phyloP scores from a whole-genome alignment of 169 alveolate species.

The Cryptosporidium baileyi region DNA sequence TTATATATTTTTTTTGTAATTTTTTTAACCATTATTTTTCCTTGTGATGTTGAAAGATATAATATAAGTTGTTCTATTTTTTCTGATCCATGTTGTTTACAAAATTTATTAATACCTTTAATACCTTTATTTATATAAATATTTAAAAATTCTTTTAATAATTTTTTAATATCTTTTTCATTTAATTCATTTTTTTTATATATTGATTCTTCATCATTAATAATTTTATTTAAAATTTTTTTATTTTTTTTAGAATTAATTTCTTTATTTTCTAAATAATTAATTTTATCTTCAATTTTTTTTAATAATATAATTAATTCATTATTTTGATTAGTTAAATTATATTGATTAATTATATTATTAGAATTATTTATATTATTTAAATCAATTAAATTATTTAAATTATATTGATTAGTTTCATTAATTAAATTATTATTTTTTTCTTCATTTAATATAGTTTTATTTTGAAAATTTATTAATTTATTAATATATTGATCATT shows the following conservation, averaged over 20 bases:
- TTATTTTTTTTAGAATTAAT: not conserved
- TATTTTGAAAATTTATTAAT: no score
- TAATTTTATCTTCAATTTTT: slow-evolving; percentile 15
- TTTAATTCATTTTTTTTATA: not conserved
- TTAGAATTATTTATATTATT: not conserved
- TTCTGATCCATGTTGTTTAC: slow-evolving; percentile 30
- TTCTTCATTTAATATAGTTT: not conserved
- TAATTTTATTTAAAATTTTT: not conserved
- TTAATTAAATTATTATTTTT: not conserved
- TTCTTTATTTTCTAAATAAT: slow-evolving; percentile 7
- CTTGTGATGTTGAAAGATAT: slow-evolving; percentile 18
- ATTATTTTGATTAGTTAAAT: not conserved
- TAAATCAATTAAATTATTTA: no score
- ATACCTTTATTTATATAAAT: slow-evolving; percentile 5
- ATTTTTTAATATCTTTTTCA: not conserved
- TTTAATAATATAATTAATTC: not conserved
- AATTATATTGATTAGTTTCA: no score
- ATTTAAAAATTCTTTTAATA: slow-evolving; percentile 1
- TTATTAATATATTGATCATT: no score
- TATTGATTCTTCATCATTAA: not conserved
- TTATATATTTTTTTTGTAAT: slow-evolving; percentile 10
- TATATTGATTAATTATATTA: not conserved
- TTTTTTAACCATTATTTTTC: slow-evolving; percentile 8
- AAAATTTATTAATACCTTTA: slow-evolving; percentile 9
- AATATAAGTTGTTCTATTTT: slow-evolving; percentile 31